These are phyloP conservation scores for Diaporthe amygdali DNA, from an alignment of 2,329 filamentous ascomycete genomes.

Conservation along the genomic window DNA sequence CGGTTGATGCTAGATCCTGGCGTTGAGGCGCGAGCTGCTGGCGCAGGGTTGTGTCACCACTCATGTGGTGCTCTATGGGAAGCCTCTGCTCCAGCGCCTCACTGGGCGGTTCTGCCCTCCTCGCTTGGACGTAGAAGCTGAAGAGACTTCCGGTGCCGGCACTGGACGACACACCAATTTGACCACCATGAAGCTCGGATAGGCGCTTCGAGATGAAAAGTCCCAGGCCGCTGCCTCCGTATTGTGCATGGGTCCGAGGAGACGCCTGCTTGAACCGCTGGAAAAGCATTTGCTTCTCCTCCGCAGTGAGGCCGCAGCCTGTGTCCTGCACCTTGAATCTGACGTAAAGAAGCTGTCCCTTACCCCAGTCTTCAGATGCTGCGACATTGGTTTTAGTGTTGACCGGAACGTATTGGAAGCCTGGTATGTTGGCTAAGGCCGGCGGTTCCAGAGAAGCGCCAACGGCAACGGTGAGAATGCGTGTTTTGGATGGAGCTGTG, in stretches of 20 bases:
- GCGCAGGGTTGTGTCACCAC: slow-evolving; percentile 23
- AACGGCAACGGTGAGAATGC: slow-evolving; percentile 54
- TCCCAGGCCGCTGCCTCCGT: slow-evolving; percentile 67
- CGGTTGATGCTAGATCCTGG: slow-evolving; percentile 31
- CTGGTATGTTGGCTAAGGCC: slow-evolving; percentile 22
- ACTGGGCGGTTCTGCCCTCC: slow-evolving; percentile 42
- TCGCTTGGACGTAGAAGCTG: slow-evolving; percentile 66
- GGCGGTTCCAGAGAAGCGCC: slow-evolving; percentile 51
- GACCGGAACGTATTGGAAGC: slow-evolving; percentile 38
- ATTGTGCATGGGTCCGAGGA: slow-evolving; percentile 57
- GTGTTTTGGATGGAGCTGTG: slow-evolving; percentile 41
- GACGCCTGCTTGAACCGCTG: slow-evolving; percentile 70
- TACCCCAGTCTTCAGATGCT: slow-evolving; percentile 37
- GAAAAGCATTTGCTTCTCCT: slow-evolving; percentile 70
- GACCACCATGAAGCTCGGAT: slow-evolving; percentile 68
- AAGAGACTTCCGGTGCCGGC: slow-evolving; percentile 65
- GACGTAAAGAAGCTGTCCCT: slow-evolving; percentile 40
- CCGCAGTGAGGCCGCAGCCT: slow-evolving; percentile 64
- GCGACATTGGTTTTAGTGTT: slow-evolving; percentile 30
- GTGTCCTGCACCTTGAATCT: slow-evolving; percentile 67
- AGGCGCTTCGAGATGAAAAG: slow-evolving; percentile 69
- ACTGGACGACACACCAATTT: slow-evolving; percentile 66
- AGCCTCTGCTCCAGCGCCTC: slow-evolving; percentile 16
- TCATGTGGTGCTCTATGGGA: slow-evolving; percentile 28
- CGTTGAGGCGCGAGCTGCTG: slow-evolving; percentile 31